A percentile compares a stretch with the other conserved stretches of the same genome.
Evolutionary conservation across 495 filamentous ascomycete genomes (phyloP).

Genomic region (Pyrenula massariospora): DNA sequence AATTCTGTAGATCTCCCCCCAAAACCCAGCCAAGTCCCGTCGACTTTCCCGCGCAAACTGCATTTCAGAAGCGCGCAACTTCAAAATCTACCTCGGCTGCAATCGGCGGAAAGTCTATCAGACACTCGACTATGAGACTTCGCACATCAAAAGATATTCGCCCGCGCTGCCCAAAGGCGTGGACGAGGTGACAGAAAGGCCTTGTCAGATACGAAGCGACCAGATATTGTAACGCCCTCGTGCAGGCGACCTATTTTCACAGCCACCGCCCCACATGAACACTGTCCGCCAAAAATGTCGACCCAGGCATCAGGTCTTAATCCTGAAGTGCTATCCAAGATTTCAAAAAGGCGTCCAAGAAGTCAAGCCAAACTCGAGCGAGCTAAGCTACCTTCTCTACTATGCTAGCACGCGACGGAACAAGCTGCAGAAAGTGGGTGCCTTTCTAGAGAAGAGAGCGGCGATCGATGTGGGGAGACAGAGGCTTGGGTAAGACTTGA

Average conservation of each 20-base stretch:
- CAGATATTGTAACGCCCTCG: background rate
- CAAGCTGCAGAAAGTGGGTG: constrained; percentile 88
- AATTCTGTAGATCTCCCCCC: background rate
- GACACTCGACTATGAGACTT: background rate
- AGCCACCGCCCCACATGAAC: constrained; percentile 31
- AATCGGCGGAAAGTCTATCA: background rate
- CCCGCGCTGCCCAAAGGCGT: background rate
- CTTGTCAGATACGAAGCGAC: background rate
- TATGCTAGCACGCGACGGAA: constrained; percentile 86
- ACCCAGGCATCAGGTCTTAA: constrained; percentile 86
- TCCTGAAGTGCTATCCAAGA: constrained; percentile 86
- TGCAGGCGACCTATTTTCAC: background rate
- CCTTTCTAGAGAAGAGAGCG: constrained; percentile 82
- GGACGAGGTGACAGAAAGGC: background rate
- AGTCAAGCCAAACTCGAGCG: constrained; percentile 85
- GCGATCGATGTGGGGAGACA: constrained; percentile 74
- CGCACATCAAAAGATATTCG: background rate
- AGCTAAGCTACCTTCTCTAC: constrained; percentile 90
- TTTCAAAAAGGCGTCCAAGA: constrained; percentile 80
- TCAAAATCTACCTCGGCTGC: background rate
- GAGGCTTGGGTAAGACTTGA: constrained; percentile 58
- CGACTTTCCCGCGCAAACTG: background rate
- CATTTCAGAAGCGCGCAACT: background rate
- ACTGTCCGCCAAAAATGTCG: constrained; percentile 53
- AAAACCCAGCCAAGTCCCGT: background rate